Base-by-base conservation (phyloP, 192 early-diverging fungal genomes). In the Lobosporangium transversale region DNA sequence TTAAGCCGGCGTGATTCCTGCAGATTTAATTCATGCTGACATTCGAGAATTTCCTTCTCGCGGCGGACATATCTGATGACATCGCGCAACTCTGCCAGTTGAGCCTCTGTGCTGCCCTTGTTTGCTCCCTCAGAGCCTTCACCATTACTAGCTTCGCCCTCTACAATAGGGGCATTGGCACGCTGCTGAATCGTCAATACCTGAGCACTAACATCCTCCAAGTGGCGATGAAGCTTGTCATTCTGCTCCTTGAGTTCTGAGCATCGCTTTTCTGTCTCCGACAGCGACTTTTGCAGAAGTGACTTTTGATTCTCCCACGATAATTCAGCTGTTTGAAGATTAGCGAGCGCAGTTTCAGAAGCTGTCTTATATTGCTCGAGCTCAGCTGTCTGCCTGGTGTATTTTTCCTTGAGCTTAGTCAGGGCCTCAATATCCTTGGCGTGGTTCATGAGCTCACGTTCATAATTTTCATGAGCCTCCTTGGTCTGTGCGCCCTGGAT, bases 1-100 rank as follows among this genome's bases (percentile, higher is more conserved):
- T 83, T 79, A 70, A 86, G 84, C 21, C 94, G 84, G 54, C 88
- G 83, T 18, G 81, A 70, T 63, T 95, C 90, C 48, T 93, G 90
- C 53, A 83, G 63, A 27, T 87, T 83, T 20, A 92, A 53, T 36
- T 91, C 90, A 6, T 85, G 80, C 78, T 92, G 88, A 30, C 87
- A 84, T 45, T 87, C 76, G 4, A 89, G 78, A 55, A 92, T 89
- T 23, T 94, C 90, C 48, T 91, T 89, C 63, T 95, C 92, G 35
- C 87, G 84, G 15, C 92, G 87, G 47, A 92, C 73, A 56, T 87
- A 88, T 15, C 83, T 79, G 47, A 94, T 83, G 9, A 94, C 83
- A 49, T 92, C 89, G 48, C 83, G 82, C 37, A 87, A 58, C 3
- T 84, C 80, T 6, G 68, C 60, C 56, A 81, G 42, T 31, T 69